A percentile compares a stretch with the other conserved stretches of the same genome.
These are phyloP conservation scores for Leucocoprinus birnbaumii DNA, from an alignment of 768 basidiomycete genomes.

Conservation along the genomic window DNA sequence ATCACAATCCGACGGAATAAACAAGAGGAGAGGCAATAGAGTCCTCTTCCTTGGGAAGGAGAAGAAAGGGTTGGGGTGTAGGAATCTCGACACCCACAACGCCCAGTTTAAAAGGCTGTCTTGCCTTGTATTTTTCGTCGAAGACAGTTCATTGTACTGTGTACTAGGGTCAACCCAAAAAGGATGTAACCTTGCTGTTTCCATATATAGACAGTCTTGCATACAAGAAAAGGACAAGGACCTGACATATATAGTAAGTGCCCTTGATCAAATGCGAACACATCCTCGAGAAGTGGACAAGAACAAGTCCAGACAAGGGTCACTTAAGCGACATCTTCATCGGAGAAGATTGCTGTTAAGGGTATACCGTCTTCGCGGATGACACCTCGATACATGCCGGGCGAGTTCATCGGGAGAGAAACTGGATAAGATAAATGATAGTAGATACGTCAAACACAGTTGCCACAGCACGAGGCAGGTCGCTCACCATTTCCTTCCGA, in stretches of 20 bases:
- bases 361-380: conserved; percentile 66
- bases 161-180: neutral
- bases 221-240: conserved; percentile 2
- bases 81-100: neutral
- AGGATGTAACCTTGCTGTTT: neutral
- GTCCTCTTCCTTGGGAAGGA: neutral
- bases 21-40: neutral
- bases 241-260: conserved; percentile 9
- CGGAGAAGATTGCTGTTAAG: conserved; percentile 74
- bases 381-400: conserved; percentile 82
- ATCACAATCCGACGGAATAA: too few relatives aligned
- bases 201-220: neutral
- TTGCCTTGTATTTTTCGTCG: neutral
- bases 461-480: neutral
- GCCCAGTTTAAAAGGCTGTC: neutral
- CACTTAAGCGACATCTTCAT: conserved; percentile 45
- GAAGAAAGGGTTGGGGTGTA: neutral
- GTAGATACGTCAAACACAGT: neutral
- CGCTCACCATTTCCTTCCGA: conserved; percentile 59
- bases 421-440: conserved; percentile 36
- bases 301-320: neutral
- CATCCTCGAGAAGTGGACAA: conserved; percentile 4
- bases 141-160: neutral
- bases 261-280: neutral
- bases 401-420: conserved; percentile 69